Percentiles rank a stretch among this genome's conserved stretches.
phyloP scores from a whole-genome alignment of 2,329 filamentous ascomycete genomes.

The Beauveria brongniartii region DNA sequence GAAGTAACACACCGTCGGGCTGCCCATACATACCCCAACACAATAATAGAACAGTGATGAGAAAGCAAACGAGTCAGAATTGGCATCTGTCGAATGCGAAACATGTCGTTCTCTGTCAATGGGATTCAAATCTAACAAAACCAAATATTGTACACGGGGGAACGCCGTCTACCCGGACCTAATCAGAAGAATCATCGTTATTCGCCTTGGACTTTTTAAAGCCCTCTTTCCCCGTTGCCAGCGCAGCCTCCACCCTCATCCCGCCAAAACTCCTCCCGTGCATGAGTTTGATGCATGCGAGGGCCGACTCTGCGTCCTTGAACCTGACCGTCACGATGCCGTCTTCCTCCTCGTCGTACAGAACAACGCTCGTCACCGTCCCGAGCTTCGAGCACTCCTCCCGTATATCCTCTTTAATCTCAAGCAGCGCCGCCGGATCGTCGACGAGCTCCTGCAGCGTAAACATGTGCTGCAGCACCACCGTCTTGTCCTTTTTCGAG shows the following conservation, averaged over 20 bases:
- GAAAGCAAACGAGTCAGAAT: no score
- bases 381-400: constrained; percentile 85
- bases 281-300: constrained; percentile 66
- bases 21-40: no score
- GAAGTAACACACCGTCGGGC: no score
- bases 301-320: constrained; percentile 59
- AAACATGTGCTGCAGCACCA: constrained; percentile 91
- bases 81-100: neutral
- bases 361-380: constrained; percentile 78
- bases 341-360: constrained; percentile 79
- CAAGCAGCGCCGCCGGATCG: constrained; percentile 72
- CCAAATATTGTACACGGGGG: neutral
- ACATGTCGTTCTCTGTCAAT: neutral
- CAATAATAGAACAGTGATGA: no score
- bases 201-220: constrained; percentile 61
- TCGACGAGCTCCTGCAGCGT: constrained; percentile 77
- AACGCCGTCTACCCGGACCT: neutral
- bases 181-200: constrained; percentile 28
- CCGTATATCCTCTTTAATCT: constrained; percentile 90
- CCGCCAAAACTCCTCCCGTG: constrained; percentile 73
- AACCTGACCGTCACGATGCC: constrained; percentile 85
- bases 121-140: neutral
- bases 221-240: constrained; percentile 62
- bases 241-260: constrained; percentile 60
- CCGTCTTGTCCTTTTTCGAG: constrained; percentile 64